phyloP scores from a whole-genome alignment of 1,139 yeast genomes.

The Hansenula lynferdii region DNA sequence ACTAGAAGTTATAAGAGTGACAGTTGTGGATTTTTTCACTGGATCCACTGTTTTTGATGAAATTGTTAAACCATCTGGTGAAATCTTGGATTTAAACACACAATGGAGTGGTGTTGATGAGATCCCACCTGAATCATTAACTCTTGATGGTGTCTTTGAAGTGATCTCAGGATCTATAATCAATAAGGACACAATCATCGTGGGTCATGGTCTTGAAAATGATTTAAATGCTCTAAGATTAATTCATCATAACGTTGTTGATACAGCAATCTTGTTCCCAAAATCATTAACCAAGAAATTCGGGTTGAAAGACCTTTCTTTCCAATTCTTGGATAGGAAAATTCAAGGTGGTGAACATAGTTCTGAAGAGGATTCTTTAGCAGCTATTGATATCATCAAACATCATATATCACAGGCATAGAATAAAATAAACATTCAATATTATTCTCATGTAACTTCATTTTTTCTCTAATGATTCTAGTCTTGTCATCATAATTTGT shows the following conservation, averaged over 20 bases:
- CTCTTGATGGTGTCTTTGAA: constrained; percentile 54
- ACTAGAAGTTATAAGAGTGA: constrained; percentile 77
- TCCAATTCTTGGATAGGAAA: constrained; percentile 61
- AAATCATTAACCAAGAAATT: constrained; percentile 56
- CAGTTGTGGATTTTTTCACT: constrained; percentile 74
- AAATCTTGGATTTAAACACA: constrained; percentile 77
- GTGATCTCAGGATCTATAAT: constrained; percentile 45
- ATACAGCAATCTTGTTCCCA: constrained; percentile 80
- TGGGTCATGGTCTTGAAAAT: constrained; percentile 95
- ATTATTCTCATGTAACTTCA: too few species aligned
- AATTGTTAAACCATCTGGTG: constrained; percentile 70
- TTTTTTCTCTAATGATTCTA: neutral
- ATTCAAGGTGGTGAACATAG: constrained; percentile 89
- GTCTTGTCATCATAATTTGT: neutral
- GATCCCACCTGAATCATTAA: constrained; percentile 51
- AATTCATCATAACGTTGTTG: constrained; percentile 69
- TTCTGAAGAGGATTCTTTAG: constrained; percentile 84
- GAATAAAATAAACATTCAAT: too few species aligned
- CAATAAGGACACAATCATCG: constrained; percentile 61
- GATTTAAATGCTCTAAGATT: constrained; percentile 81
- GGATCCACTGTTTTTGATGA: constrained; percentile 64
- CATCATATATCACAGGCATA: constrained; percentile 9
- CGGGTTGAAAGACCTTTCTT: constrained; percentile 70
- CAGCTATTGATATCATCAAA: constrained; percentile 80
- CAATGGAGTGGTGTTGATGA: constrained; percentile 78